Percentiles rank a stretch among this genome's conserved stretches.
Conservation (phyloP, 2,329 filamentous ascomycete species). For the Beauveria bassiana region DNA sequence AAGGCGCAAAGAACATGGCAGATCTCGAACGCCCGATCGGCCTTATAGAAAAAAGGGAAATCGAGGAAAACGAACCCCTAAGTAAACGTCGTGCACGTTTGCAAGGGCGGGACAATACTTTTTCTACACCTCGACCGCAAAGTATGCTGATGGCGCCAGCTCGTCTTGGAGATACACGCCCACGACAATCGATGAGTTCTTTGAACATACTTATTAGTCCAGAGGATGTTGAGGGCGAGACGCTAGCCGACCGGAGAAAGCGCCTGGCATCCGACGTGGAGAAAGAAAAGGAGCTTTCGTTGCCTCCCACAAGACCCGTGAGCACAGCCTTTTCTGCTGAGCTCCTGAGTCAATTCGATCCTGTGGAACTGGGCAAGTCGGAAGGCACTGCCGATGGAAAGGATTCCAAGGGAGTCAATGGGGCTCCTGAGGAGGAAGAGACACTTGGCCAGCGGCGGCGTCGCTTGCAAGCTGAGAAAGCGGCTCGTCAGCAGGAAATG, state of each 20-base stretch:
- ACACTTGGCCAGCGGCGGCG: conserved; percentile 71
- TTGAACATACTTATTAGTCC: conserved; percentile 41
- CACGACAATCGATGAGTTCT: conserved; percentile 18
- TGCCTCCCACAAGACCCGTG: conserved; percentile 50
- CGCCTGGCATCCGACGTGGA: conserved; percentile 48
- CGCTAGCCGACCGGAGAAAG: conserved; percentile 56
- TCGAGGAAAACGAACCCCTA: conserved; percentile 89
- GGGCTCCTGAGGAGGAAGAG: conserved; percentile 54
- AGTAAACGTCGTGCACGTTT: conserved; percentile 69
- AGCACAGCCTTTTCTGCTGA: conserved; percentile 62
- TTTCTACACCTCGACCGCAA: conserved; percentile 32
- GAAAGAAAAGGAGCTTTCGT: conserved; percentile 36
- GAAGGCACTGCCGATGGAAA: conserved; percentile 23
- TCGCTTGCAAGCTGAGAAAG: conserved; percentile 61
- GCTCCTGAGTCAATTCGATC: conserved; percentile 57
- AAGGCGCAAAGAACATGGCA: conserved; percentile 42
- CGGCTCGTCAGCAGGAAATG: conserved; percentile 54
- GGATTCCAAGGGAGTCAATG: conserved; percentile 30
- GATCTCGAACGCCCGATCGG: conserved; percentile 61
- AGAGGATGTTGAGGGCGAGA: conserved; percentile 54
- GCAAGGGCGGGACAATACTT: conserved; percentile 50
- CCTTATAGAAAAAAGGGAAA: conserved; percentile 69
- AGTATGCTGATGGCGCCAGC: conserved; percentile 32
- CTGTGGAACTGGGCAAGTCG: conserved; percentile 35
- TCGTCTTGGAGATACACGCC: conserved; percentile 9